Evolutionary conservation across 1,284 basidiomycete species (phyloP).

Genomic region (Farysia itapuensis): DNA sequence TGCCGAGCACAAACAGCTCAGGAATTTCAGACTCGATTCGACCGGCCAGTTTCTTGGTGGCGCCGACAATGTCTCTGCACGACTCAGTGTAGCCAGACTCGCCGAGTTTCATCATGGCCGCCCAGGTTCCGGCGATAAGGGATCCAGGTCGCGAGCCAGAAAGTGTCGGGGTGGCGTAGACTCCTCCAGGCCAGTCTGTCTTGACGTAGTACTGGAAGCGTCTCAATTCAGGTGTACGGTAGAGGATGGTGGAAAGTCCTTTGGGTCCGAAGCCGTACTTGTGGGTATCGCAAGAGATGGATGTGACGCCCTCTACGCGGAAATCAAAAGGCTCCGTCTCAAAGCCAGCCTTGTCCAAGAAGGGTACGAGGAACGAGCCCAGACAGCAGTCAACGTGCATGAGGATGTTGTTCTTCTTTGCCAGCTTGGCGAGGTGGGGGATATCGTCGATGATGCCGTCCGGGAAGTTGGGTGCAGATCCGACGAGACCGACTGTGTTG

Average conservation of each 20-base stretch:
- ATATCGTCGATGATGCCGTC: constrained; percentile 74
- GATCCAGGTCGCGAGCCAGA: constrained; percentile 73
- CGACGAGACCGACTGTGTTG: constrained; percentile 71
- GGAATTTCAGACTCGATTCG: constrained; percentile 69
- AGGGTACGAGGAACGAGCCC: constrained; percentile 61
- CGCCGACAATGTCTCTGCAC: constrained; percentile 78
- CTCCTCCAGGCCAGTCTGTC: constrained; percentile 58
- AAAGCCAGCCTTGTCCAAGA: constrained; percentile 52
- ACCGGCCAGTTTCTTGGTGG: constrained; percentile 70
- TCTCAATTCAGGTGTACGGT: constrained; percentile 43
- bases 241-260: constrained; percentile 54
- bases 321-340: constrained; percentile 57
- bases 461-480: constrained; percentile 76
- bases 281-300: constrained; percentile 58
- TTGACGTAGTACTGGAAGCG: constrained; percentile 59
- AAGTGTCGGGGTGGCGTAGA: constrained; percentile 54
- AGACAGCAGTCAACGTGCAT: constrained; percentile 71
- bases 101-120: constrained; percentile 90
- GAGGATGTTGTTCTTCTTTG: constrained; percentile 75
- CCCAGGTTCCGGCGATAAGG: constrained; percentile 92
- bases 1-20: constrained; percentile 80
- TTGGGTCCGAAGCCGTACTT: constrained; percentile 60
- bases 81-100: constrained; percentile 88
- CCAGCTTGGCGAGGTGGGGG: constrained; percentile 74
- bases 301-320: constrained; percentile 55